phyloP scores from a whole-genome alignment of 2,329 filamentous ascomycete species.

The Penicillium sp. region DNA sequence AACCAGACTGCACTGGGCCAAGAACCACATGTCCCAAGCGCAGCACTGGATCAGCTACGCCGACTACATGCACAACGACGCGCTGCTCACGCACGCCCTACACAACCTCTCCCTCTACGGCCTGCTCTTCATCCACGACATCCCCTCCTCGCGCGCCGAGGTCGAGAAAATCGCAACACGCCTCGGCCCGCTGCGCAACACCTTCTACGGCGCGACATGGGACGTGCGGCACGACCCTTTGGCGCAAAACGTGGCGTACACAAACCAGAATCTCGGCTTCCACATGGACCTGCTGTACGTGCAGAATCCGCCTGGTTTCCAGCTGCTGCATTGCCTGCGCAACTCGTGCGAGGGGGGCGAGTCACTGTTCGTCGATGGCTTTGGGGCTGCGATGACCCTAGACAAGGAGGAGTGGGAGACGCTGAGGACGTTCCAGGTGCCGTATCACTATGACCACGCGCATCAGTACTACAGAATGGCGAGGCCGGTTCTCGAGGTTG shows the following conservation, averaged over 20 bases:
- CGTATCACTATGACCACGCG: conserved; percentile 66
- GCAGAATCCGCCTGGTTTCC: conserved; percentile 70
- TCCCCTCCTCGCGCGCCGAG: conserved; percentile 64
- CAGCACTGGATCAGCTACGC: conserved; percentile 61
- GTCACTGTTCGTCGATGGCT: conserved; percentile 78
- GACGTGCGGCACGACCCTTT: conserved; percentile 77
- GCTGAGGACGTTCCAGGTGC: conserved; percentile 46
- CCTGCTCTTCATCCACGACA: conserved; percentile 69
- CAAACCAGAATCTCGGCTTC: conserved; percentile 72
- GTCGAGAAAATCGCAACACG: conserved; percentile 66
- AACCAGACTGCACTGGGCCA: conserved; percentile 33
- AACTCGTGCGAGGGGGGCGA: conserved; percentile 77
- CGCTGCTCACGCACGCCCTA: conserved; percentile 59
- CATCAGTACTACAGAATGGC: conserved; percentile 59
- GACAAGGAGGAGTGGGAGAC: conserved; percentile 18
- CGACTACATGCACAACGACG: conserved; percentile 63
- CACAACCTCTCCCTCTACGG: conserved; percentile 62
- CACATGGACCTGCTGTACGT: conserved; percentile 95
- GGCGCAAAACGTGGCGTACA: conserved; percentile 91
- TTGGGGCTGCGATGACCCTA: conserved; percentile 51
- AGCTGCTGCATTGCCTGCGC: conserved; percentile 83
- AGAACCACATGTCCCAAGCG: conserved; percentile 39
- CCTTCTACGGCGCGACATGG: conserved; percentile 89
- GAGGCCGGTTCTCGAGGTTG: conserved; percentile 54
- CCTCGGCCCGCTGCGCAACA: conserved; percentile 76